phyloP scores from a whole-genome alignment of 2,329 filamentous ascomycete genomes.

The Phaeomoniella chlamydospora region DNA sequence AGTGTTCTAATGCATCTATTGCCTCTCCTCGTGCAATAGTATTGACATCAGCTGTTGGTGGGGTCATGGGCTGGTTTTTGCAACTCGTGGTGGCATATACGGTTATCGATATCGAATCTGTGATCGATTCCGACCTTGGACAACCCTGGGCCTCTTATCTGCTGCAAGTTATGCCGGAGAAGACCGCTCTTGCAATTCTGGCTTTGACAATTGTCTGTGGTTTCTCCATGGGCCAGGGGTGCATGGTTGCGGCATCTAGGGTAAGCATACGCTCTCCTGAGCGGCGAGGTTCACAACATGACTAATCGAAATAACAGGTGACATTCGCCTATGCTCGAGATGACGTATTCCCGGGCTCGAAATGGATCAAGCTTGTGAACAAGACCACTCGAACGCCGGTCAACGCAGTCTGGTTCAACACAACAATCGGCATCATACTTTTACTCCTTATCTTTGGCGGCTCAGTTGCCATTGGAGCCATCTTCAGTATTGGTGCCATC shows the following conservation, averaged over 20 bases:
- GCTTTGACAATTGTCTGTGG: conserved; percentile 53
- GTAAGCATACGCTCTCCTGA: conserved; percentile 4
- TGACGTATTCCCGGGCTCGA: conserved; percentile 50
- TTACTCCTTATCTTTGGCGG: conserved; percentile 53
- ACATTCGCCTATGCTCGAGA: conserved; percentile 62
- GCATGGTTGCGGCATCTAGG: conserved; percentile 44
- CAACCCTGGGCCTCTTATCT: conserved; percentile 60
- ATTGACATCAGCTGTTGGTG: conserved; percentile 51
- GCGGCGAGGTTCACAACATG: conserved; percentile 18
- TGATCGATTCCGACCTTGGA: conserved; percentile 46
- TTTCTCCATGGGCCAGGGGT: conserved; percentile 60
- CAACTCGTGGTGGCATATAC: conserved; percentile 62
- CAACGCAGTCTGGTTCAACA: conserved; percentile 57
- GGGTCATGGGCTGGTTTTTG: conserved; percentile 57
- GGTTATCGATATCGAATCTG: conserved; percentile 45
- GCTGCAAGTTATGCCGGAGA: conserved; percentile 47
- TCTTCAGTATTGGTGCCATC: conserved; percentile 58
- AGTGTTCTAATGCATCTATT: conserved; percentile 59
- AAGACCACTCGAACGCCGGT: conserved; percentile 48
- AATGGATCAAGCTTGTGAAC: conserved; percentile 47
- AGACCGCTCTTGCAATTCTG: conserved; percentile 47
- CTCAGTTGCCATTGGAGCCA: conserved; percentile 45
- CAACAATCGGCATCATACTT: conserved; percentile 41
- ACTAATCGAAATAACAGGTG: conserved; percentile 40
- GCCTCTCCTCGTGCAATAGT: conserved; percentile 59